Evolutionary conservation across 139 green algal species (phyloP).

Genomic region (Asterochloris erici): DNA sequence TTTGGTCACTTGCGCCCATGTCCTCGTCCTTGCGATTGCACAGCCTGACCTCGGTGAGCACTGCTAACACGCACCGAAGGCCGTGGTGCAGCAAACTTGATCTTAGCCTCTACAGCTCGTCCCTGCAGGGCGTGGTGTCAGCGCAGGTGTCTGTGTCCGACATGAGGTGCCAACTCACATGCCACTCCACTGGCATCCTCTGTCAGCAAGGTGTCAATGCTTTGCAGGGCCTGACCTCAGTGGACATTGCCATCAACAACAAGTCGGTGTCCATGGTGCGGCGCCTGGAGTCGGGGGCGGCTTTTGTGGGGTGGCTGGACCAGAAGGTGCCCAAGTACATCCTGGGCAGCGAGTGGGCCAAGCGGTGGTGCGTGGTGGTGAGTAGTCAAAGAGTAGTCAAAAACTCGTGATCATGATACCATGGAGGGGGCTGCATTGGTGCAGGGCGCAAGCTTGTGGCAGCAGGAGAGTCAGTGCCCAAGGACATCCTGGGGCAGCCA

Average conservation of each 20-base stretch:
- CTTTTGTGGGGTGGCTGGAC: slow-evolving; percentile 33
- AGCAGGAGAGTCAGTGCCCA: slow-evolving; percentile 31
- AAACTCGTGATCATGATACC: slow-evolving; percentile 26
- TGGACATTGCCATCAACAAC: slow-evolving; percentile 48
- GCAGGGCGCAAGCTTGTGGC: slow-evolving; percentile 20
- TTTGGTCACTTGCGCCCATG: too few relatives aligned
- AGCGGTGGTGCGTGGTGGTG: slow-evolving; percentile 20
- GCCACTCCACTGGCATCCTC: background rate
- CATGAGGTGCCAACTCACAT: background rate
- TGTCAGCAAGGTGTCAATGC: background rate
- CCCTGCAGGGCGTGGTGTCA: background rate
- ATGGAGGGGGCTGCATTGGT: slow-evolving; percentile 27
- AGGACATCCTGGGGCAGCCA: slow-evolving; percentile 18
- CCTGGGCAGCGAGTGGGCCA: slow-evolving; percentile 22
- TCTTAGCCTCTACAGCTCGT: background rate
- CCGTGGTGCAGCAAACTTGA: background rate
- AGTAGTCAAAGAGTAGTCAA: slow-evolving; percentile 34
- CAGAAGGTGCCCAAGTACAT: slow-evolving; percentile 37
- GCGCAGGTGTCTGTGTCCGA: background rate
- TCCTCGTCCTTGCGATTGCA: too few relatives aligned
- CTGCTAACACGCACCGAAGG: background rate
- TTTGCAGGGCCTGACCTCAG: slow-evolving; percentile 29
- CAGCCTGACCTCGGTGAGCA: too few relatives aligned
- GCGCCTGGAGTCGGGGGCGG: slow-evolving; percentile 31
- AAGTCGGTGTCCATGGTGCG: slow-evolving; percentile 34